Conservation (phyloP, 441 rosid genomes). For the Brassica hybrid region DNA sequence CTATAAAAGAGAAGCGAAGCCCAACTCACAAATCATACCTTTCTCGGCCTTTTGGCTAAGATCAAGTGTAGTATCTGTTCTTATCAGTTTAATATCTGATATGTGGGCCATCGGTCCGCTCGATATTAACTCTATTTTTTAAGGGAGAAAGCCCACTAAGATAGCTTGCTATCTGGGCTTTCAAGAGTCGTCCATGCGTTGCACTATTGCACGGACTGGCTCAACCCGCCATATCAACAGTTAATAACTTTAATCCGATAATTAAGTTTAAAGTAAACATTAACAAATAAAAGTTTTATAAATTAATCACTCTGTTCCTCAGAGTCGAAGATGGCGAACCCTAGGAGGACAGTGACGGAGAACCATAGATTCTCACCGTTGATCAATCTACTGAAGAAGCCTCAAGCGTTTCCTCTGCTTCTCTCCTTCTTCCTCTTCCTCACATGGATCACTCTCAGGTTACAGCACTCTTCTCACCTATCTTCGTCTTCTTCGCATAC, state of each 20-base stretch:
- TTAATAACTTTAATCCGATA: neutral
- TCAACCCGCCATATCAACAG: neutral
- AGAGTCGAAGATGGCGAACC: constrained; percentile 64
- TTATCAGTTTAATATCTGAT: constrained; percentile 91
- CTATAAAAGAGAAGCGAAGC: neutral
- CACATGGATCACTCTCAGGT: constrained; percentile 72
- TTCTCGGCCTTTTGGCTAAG: constrained; percentile 98
- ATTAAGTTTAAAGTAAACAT: neutral
- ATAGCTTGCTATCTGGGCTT: constrained; percentile 34
- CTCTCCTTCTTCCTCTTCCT: constrained; percentile 69
- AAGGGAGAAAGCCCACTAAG: constrained; percentile 13
- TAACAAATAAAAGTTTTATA: neutral
- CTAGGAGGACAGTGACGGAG: constrained; percentile 62
- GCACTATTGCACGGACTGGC: constrained; percentile 39
- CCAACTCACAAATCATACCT: neutral
- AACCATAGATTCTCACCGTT: constrained; percentile 44
- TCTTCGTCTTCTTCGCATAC: constrained; percentile 31
- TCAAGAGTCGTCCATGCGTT: constrained; percentile 21
- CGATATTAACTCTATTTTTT: constrained; percentile 49
- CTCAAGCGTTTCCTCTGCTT: constrained; percentile 77
- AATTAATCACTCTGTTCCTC: neutral
- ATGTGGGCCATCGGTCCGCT: constrained; percentile 47
- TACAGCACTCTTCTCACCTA: constrained; percentile 55
- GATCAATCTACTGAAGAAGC: constrained; percentile 70
- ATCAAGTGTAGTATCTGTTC: constrained; percentile 97